A percentile compares a stretch with the other conserved stretches of the same genome.
phyloP scores from a whole-genome alignment of 306 rosid species.

The Lithocarpus polystachyus region DNA sequence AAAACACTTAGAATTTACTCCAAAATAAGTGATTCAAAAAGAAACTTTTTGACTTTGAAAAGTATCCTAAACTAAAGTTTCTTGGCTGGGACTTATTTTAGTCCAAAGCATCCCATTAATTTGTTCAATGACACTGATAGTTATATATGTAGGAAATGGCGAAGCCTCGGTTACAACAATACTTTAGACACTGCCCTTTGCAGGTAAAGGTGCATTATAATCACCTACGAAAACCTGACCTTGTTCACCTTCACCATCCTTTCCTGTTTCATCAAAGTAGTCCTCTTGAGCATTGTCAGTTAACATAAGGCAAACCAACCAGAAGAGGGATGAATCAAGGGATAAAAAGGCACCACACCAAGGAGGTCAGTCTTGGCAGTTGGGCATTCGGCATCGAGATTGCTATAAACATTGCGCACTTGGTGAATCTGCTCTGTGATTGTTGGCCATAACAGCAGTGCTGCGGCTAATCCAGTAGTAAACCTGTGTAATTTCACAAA shows the following conservation, averaged over 20 bases:
- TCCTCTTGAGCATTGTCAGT: slow-evolving; percentile 77
- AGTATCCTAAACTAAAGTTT: no score
- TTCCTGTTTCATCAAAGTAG: slow-evolving; percentile 51
- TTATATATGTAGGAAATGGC: background rate
- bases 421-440: slow-evolving; percentile 50
- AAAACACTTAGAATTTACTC: no score
- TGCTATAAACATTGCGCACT: slow-evolving; percentile 26
- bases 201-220: background rate
- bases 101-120: background rate
- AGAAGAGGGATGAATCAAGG: slow-evolving; percentile 71
- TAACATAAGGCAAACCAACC: slow-evolving; percentile 87
- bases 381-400: slow-evolving; percentile 35
- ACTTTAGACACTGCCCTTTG: slow-evolving; percentile 22
- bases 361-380: slow-evolving; percentile 78
- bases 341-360: slow-evolving; percentile 89
- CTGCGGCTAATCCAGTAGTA: slow-evolving; percentile 54
- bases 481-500: slow-evolving; percentile 35
- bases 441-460: slow-evolving; percentile 55
- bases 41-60: no score
- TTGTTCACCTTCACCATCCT: slow-evolving; percentile 20
- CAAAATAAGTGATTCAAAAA: no score
- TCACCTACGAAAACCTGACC: no score
- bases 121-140: background rate
- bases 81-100: no score
- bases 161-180: background rate